phyloP scores from a whole-genome alignment of 352 stramenopile genomes.

The Phytophthora litchii region DNA sequence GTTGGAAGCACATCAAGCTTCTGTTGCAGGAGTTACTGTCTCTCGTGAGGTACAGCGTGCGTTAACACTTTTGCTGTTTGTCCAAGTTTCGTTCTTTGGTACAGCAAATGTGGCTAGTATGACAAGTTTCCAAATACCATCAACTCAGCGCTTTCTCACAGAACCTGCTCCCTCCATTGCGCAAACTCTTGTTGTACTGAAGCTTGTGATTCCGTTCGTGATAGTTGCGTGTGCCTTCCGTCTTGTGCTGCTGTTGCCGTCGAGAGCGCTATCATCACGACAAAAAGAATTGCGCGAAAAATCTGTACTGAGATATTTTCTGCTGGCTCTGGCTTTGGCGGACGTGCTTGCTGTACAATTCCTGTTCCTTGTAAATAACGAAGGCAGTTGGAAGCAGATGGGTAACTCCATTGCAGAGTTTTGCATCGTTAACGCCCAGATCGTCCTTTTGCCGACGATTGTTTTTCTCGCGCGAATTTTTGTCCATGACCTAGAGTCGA shows the following conservation, averaged over 20 bases:
- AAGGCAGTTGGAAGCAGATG: slow-evolving; percentile 89
- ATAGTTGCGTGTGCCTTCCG: slow-evolving; percentile 71
- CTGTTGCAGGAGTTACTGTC: not conserved
- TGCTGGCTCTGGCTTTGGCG: slow-evolving; percentile 63
- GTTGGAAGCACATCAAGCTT: slow-evolving; percentile 42
- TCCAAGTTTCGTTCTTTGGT: slow-evolving; percentile 86
- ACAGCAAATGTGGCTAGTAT: slow-evolving; percentile 83
- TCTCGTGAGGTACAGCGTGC: slow-evolving; percentile 54
- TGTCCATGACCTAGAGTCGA: slow-evolving; percentile 32
- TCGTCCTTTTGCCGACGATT: slow-evolving; percentile 73
- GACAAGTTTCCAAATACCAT: slow-evolving; percentile 81
- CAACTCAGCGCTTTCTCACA: slow-evolving; percentile 76
- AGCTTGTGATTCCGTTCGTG: slow-evolving; percentile 78
- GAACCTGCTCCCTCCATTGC: slow-evolving; percentile 67
- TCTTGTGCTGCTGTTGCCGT: slow-evolving; percentile 45
- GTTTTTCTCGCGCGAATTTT: slow-evolving; percentile 45
- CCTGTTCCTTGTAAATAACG: slow-evolving; percentile 78
- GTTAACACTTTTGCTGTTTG: slow-evolving; percentile 73
- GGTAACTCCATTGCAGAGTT: slow-evolving; percentile 87
- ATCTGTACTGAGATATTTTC: slow-evolving; percentile 46
- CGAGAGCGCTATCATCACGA: slow-evolving; percentile 8
- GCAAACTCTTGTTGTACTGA: slow-evolving; percentile 68
- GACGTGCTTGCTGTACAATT: slow-evolving; percentile 77
- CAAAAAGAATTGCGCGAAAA: slow-evolving; percentile 13
- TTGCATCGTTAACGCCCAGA: slow-evolving; percentile 77